Conservation (phyloP, 257 asterid species). For the Nicotiana undulata region DNA sequence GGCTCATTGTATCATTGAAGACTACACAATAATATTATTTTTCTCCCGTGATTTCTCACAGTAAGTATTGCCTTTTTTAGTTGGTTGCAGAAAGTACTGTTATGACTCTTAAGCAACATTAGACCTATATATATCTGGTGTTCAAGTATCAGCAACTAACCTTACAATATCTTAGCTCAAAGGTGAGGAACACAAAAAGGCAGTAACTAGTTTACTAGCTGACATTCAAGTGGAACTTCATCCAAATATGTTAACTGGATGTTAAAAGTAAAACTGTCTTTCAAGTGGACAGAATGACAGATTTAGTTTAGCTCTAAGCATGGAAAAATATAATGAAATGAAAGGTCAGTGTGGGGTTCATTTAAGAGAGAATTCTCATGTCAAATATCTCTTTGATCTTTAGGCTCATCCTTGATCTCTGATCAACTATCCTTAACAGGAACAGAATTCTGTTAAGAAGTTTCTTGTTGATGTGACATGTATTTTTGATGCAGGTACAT, state of each 20-base stretch:
- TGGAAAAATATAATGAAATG: neutral
- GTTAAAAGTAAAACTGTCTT: neutral
- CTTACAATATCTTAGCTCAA: neutral
- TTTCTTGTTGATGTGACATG: conserved; percentile 10
- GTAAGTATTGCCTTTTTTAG: neutral
- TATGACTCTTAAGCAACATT: neutral
- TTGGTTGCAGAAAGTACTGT: neutral
- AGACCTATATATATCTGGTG: neutral
- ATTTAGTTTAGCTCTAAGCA: neutral
- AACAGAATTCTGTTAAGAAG: neutral
- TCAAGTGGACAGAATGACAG: neutral
- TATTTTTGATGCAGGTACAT: conserved; percentile 46
- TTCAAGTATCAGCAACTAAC: neutral
- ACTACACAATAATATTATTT: too few species aligned
- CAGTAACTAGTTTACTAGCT: neutral
- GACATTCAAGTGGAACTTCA: neutral
- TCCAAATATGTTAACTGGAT: neutral
- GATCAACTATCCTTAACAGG: neutral
- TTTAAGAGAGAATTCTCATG: neutral
- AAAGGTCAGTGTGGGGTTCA: neutral
- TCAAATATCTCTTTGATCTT: neutral
- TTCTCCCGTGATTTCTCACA: too few species aligned
- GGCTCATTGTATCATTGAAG: too few species aligned
- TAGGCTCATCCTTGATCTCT: neutral
- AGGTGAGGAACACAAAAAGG: neutral